Percentiles rank a stretch among this genome's conserved stretches.
phyloP scores from a whole-genome alignment of 1,284 basidiomycete species.

The Ganoderma sinense region DNA sequence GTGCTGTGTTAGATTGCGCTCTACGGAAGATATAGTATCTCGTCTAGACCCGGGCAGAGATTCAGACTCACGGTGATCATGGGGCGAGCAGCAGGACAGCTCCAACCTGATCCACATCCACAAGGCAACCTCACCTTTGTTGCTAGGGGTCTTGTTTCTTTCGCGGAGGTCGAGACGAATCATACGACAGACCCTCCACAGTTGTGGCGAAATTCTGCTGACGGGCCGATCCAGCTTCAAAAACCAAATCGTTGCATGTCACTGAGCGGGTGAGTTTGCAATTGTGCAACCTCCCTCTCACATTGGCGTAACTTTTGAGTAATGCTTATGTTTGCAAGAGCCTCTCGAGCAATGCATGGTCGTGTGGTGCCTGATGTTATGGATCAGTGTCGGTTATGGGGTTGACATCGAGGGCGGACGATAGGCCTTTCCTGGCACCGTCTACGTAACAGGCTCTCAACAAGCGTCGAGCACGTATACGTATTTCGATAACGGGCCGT shows the following conservation, averaged over 20 bases:
- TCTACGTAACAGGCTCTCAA: not conserved
- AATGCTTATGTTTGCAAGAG: not conserved
- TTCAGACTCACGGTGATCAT: not conserved
- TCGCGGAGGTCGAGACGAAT: not conserved
- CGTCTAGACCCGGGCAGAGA: too few species aligned
- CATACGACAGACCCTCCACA: too few species aligned
- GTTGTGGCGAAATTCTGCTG: too few species aligned
- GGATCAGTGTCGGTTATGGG: not conserved
- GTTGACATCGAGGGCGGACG: not conserved
- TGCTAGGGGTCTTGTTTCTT: not conserved
- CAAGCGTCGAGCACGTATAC: not conserved
- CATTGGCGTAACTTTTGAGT: too few species aligned
- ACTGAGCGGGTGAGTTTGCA: too few species aligned
- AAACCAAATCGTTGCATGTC: too few species aligned
- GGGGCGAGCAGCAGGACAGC: not conserved
- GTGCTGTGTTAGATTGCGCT: not conserved
- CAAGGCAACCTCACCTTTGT: not conserved
- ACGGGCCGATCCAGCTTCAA: too few species aligned
- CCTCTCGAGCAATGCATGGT: not conserved
- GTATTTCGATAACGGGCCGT: not conserved
- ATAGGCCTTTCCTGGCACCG: not conserved
- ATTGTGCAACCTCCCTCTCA: too few species aligned
- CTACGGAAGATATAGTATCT: not conserved
- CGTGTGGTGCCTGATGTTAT: not conserved
- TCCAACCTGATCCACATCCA: not conserved